These are phyloP conservation scores for Vitis riparia DNA, from an alignment of 164 flowering plant genomes.

Conservation along the genomic window DNA sequence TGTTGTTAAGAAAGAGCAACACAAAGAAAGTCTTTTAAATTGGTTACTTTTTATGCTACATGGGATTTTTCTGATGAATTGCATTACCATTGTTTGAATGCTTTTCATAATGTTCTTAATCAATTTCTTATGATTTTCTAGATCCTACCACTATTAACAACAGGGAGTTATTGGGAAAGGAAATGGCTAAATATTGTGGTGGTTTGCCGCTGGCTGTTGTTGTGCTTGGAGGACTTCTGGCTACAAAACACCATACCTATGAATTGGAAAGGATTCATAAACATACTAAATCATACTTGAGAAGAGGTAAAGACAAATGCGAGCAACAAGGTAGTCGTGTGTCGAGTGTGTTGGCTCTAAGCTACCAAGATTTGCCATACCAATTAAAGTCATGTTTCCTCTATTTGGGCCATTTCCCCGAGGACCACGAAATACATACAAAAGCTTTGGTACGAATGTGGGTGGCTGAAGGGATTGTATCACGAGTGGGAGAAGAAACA, in stretches of 20 bases:
- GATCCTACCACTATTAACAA: too few relatives aligned
- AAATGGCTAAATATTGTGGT: constrained; percentile 22
- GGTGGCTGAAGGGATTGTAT: constrained; percentile 36
- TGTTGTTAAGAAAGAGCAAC: too few relatives aligned
- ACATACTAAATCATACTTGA: constrained; percentile 10
- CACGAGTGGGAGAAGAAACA: background rate
- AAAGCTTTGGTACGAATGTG: constrained; percentile 19
- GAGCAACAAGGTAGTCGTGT: constrained; percentile 1
- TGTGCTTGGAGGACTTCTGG: constrained; percentile 35
- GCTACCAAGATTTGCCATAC: constrained; percentile 32
- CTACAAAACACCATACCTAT: constrained; percentile 9
- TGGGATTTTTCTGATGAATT: too few relatives aligned
- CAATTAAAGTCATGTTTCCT: constrained; percentile 36
- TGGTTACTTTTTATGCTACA: too few relatives aligned
- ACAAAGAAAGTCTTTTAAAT: too few relatives aligned
- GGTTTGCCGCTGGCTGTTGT: constrained; percentile 34
- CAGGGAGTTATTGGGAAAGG: constrained; percentile 13
- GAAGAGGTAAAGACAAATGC: background rate
- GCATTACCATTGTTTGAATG: fast-evolving
- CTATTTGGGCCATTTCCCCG: constrained; percentile 27
- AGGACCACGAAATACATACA: constrained; percentile 14
- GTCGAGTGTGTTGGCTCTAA: constrained; percentile 15
- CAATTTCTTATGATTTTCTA: too few relatives aligned
- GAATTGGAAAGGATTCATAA: constrained; percentile 23
- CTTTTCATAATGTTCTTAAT: too few relatives aligned